phyloP scores from a whole-genome alignment of 2,329 filamentous ascomycete genomes.

The Aspergillus awamori region DNA sequence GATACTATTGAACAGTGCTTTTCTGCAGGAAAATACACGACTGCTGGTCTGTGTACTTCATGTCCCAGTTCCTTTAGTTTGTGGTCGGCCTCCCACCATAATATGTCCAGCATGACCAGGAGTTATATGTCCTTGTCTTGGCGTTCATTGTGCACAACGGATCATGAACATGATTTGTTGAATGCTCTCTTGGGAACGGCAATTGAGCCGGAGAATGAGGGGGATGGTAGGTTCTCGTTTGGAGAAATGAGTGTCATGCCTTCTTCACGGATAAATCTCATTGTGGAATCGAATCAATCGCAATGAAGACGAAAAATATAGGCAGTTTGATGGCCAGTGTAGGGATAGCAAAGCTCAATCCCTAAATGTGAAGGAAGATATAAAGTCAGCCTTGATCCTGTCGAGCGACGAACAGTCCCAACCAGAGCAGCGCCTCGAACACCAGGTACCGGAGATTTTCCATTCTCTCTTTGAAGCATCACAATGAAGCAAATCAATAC shows the following conservation, averaged over 20 bases:
- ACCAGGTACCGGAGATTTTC: neutral
- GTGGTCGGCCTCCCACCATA: neutral
- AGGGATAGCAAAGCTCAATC: neutral
- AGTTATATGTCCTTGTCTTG: neutral
- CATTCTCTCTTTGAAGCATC: neutral
- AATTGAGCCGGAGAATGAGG: neutral
- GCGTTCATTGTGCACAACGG: neutral
- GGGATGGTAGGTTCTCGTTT: neutral
- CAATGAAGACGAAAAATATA: neutral
- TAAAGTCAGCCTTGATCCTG: neutral
- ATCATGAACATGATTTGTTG: neutral
- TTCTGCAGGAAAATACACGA: neutral
- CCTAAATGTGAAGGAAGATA: neutral
- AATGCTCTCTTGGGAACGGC: neutral
- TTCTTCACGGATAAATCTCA: neutral
- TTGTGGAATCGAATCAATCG: too few species aligned
- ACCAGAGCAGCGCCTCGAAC: neutral
- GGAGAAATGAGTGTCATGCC: neutral
- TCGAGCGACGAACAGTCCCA: too few species aligned
- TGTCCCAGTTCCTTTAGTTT: neutral
- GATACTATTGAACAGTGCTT: neutral
- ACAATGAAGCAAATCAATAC: neutral
- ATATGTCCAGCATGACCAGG: neutral
- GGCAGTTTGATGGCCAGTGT: neutral
- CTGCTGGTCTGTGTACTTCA: neutral